These are phyloP conservation scores for Tardiomyces digboiensis DNA, from an alignment of 1,139 yeast genomes.

Conservation along the genomic window DNA sequence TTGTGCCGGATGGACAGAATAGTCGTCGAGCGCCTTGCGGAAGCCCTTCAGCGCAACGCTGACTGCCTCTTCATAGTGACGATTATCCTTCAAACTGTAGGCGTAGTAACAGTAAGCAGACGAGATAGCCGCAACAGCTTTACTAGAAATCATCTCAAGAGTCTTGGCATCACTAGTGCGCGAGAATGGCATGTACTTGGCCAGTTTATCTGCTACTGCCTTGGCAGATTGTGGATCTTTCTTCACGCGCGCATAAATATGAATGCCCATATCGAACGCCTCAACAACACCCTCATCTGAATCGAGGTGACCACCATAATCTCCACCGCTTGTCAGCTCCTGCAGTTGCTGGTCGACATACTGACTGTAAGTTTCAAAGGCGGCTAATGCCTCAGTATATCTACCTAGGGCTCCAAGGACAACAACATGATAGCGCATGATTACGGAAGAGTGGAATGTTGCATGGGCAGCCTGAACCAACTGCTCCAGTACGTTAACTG, in stretches of 20 bases:
- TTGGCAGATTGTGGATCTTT: neutral
- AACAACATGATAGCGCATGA: conserved; percentile 28
- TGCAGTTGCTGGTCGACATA: conserved; percentile 15
- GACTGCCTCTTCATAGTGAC: neutral
- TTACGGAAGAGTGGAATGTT: conserved; percentile 38
- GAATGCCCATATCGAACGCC: neutral
- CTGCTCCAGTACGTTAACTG: conserved; percentile 14
- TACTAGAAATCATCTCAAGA: neutral
- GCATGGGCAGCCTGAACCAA: conserved; percentile 30
- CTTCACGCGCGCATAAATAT: neutral
- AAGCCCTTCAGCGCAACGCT: neutral
- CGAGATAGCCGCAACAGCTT: neutral
- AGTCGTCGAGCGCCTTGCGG: conserved; percentile 1
- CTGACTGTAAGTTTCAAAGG: conserved; percentile 33
- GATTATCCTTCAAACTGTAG: neutral
- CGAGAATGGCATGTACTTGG: neutral
- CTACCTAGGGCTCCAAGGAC: conserved; percentile 21
- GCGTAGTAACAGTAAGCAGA: neutral
- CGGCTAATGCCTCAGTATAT: conserved; percentile 28
- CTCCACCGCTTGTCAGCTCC: neutral
- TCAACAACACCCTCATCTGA: neutral
- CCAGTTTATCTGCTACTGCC: neutral
- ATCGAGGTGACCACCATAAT: neutral
- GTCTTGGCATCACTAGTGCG: neutral
- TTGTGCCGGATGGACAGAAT: conserved; percentile 8